Evolutionary conservation across 2,329 filamentous ascomycete genomes (phyloP), one percentile per base, ranked within the genome.

Genomic region (Cladobotryum protrusum): DNA sequence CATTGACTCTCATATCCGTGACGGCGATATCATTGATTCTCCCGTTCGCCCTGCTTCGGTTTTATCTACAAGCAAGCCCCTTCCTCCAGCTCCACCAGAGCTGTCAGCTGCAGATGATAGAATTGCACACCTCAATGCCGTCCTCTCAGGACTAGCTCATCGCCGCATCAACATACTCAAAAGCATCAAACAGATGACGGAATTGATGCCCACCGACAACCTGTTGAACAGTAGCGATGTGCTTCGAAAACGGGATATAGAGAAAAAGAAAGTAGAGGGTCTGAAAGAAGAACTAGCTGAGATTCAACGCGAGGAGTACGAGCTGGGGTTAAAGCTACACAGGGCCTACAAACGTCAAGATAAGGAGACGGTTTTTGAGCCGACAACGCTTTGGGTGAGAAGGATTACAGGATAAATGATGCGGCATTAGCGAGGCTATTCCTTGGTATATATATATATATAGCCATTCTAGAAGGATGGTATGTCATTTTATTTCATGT

Each of bases 331-430:
- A 59, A 85, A 83, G 65, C 72, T 93, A 48, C 81, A 88, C 63
- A 74, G 86, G 18, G 84, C 86, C 9, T 85, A 87, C 68, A 91
- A 89, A 71, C 78, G 87, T 43, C 76, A 83, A 58, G 86, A 91
- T 59, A 79, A 84, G 55, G 78, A 85, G 47, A 76, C 76, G 2
- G 73, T 76, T 33, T 85, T 75, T 59, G 83, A 87, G 60, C 81
- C 80, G 11, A 85, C 83, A 0, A 79, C 79, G 29, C 68, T 95
- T 9, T 95, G 89, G 89, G 86, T 95, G 45, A 79, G 85, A 60
- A 77, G 89, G 55, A 84, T 90, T 53, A 90, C 87, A 17, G 79
- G 75, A 54, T 85, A 65, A 77, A 34, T 17, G 36, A 35, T 29
- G 11, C 45, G 12, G 19, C 19, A 8, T 18, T 17, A 34, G 17